Conservation (phyloP, 2,329 filamentous ascomycete genomes). For the Colletotrichum liaoningense region DNA sequence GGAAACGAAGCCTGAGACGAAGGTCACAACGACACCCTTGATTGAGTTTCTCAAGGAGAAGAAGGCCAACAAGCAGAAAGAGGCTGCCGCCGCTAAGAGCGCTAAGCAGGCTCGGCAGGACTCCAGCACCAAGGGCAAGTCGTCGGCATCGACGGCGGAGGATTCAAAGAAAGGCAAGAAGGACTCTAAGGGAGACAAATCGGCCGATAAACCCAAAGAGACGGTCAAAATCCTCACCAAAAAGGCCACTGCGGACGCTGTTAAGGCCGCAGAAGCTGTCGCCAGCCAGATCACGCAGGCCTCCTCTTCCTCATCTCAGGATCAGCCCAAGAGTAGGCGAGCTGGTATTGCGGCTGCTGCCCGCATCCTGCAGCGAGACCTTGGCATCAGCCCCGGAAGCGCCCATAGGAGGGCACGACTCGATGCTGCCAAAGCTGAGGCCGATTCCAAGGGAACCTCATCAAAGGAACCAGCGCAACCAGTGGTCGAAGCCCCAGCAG, state of each 20-base stretch:
- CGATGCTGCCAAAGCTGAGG: slow-evolving; percentile 67
- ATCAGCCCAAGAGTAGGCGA: slow-evolving; percentile 65
- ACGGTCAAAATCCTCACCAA: slow-evolving; percentile 73
- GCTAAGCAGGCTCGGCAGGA: slow-evolving; percentile 69
- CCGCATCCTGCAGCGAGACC: slow-evolving; percentile 73
- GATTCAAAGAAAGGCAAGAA: slow-evolving; percentile 70
- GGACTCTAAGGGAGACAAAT: slow-evolving; percentile 63
- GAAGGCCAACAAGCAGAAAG: slow-evolving; percentile 80
- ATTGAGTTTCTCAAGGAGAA: slow-evolving; percentile 93
- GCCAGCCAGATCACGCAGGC: slow-evolving; percentile 53
- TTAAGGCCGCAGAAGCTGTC: slow-evolving; percentile 57
- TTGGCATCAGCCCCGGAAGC: slow-evolving; percentile 72
- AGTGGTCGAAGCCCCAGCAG: slow-evolving; percentile 37
- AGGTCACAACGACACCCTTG: slow-evolving; percentile 85
- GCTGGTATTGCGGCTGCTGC: slow-evolving; percentile 73
- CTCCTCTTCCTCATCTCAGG: slow-evolving; percentile 42
- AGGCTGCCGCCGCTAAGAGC: slow-evolving; percentile 63
- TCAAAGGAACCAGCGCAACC: slow-evolving; percentile 45
- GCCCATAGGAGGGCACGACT: slow-evolving; percentile 71
- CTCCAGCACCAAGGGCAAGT: slow-evolving; percentile 61
- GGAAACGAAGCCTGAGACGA: slow-evolving; percentile 63
- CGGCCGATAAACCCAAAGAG: slow-evolving; percentile 64
- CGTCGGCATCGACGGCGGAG: slow-evolving; percentile 47
- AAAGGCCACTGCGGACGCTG: slow-evolving; percentile 63
- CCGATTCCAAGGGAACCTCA: slow-evolving; percentile 52